Evolutionary conservation across 2,329 filamentous ascomycete genomes (phyloP), one percentile per base, ranked within the genome.

Genomic region (Neopestalotiopsis rosae): DNA sequence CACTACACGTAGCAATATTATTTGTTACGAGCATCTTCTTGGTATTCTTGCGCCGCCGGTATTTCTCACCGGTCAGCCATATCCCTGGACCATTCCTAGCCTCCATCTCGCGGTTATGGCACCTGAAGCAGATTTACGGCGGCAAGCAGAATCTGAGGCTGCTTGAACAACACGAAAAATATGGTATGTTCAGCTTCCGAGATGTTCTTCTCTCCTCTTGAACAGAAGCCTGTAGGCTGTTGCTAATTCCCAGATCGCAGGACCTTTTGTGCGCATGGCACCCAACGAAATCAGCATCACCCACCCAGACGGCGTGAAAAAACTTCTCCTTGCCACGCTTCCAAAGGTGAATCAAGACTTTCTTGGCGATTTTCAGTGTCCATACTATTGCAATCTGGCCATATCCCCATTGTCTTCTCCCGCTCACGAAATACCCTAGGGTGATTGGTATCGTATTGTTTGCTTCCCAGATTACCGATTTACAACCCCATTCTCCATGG

Each of bases 211-310:
- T 10, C 5, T 10, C 1, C 10, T 38, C 34, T 28, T 28, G 3
- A 38, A 38, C 1, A 38, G 34, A 6, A 10, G 34, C 13, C 24
- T 40, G 34, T 2, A n/a, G 5, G 12, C 2, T 38, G n/a, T 5
- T 34, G 2, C 32, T 57, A 34, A 57, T 1, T n/a, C n/a, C 13
- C 24, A 62, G n/a, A 14, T 66, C n/a, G n/a, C 62, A 81, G 77
- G 78, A 4, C 71, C 77, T 30, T 84, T 84, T 70, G 79, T 85
- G 40, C 81, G 83, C 13, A 82, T 84, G 38, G 76, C 76, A 10
- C 76, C 79, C 28, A 81, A 84, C 59, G 82, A 84, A 76, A 77
- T 85, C 70, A 83, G 80, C 68, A 76, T 84, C 40, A 78, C 77
- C 66, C 79, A 85, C 69, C 79, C 81, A 2, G 77, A 81, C 68